These are phyloP conservation scores for Malus hybrid DNA, from an alignment of 331 rosid genomes.

Conservation along the genomic window DNA sequence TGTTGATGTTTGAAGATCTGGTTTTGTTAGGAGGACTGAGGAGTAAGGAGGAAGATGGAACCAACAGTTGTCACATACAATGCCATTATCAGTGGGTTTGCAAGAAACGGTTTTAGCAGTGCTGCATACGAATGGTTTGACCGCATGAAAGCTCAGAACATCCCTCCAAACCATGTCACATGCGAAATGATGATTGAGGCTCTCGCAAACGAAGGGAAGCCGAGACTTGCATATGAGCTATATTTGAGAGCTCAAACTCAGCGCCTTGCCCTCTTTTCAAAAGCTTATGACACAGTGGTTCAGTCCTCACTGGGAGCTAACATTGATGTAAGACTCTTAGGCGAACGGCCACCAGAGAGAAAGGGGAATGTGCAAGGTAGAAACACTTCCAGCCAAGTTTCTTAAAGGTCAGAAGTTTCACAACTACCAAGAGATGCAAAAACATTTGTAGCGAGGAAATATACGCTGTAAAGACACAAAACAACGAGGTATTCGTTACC, in stretches of 20 bases:
- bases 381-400: slow-evolving; percentile 37
- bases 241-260: slow-evolving; percentile 59
- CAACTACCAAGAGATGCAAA: too few species aligned
- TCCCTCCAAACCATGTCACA: slow-evolving; percentile 60
- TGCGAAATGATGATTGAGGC: slow-evolving; percentile 85
- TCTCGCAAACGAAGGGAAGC: slow-evolving; percentile 77
- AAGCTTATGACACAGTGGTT: slow-evolving; percentile 61
- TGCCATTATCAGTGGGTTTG: slow-evolving; percentile 75
- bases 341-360: slow-evolving; percentile 60
- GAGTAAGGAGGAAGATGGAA: slow-evolving; percentile 37
- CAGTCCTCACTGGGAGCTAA: slow-evolving; percentile 49
- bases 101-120: slow-evolving; percentile 47
- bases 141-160: slow-evolving; percentile 60
- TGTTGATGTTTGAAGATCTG: background rate
- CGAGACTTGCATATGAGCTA: slow-evolving; percentile 76
- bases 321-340: slow-evolving; percentile 39
- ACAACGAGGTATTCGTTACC: too few species aligned
- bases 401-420: slow-evolving; percentile 6
- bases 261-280: slow-evolving; percentile 57
- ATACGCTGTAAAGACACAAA: too few species aligned
- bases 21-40: background rate
- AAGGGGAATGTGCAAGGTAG: slow-evolving; percentile 26
- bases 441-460: too few species aligned
- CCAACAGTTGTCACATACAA: slow-evolving; percentile 78
- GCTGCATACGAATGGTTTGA: slow-evolving; percentile 94